Evolutionary conservation across 768 basidiomycete species (phyloP).

Genomic region (Strobilomyces echinocephalus): DNA sequence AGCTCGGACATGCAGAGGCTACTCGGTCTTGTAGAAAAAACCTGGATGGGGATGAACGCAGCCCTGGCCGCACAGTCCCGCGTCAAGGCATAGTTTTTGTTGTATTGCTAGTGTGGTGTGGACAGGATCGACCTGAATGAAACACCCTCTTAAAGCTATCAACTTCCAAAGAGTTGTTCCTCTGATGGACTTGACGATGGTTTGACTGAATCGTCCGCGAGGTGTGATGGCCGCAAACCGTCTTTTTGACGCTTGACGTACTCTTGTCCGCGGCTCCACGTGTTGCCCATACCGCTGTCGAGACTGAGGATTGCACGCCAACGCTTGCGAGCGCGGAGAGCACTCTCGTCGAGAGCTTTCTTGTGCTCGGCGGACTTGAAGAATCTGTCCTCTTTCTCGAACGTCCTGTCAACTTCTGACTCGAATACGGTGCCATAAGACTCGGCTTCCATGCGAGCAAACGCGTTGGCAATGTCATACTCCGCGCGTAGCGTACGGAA

Average conservation of each 20-base stretch:
- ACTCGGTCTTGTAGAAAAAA: conserved; percentile 90
- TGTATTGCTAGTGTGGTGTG: conserved; percentile 14
- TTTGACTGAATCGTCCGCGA: conserved; percentile 39
- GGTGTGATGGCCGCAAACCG: conserved; percentile 63
- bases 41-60: conserved; percentile 96
- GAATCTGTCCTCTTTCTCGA: conserved; percentile 56
- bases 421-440: conserved; percentile 65
- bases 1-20: conserved; percentile 94
- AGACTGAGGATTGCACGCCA: conserved; percentile 66
- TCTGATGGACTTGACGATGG: conserved; percentile 21
- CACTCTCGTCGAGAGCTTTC: conserved; percentile 54
- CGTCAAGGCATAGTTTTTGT: conserved; percentile 37
- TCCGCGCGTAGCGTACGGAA: conserved; percentile 86
- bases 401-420: conserved; percentile 56
- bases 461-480: conserved; percentile 67
- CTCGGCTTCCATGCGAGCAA: conserved; percentile 79
- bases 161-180: conserved; percentile 17
- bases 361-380: conserved; percentile 57
- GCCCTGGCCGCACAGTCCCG: conserved; percentile 80
- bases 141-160: conserved; percentile 12
- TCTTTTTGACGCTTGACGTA: conserved; percentile 72
- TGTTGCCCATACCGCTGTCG: conserved; percentile 34
- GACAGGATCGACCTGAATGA: background rate
- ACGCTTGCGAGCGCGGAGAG: conserved; percentile 62
- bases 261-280: conserved; percentile 71